phyloP scores from a whole-genome alignment of 2,329 filamentous ascomycete species.

The Daldinia sp. region DNA sequence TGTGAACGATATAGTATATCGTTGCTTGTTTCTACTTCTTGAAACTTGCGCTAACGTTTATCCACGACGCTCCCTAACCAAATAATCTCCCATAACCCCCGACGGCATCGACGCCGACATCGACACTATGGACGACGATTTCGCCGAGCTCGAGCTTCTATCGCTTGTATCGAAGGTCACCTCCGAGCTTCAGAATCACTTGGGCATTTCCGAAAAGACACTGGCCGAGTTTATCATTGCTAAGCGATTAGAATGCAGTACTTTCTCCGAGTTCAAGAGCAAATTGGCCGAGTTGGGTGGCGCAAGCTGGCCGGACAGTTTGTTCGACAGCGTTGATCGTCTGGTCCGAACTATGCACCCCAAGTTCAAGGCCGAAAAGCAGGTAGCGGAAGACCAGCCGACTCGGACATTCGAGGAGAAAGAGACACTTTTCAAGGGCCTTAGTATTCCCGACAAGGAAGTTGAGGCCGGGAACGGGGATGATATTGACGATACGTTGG shows the following conservation, averaged over 20 bases:
- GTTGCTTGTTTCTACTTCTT: conserved; percentile 23
- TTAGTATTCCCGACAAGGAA: conserved; percentile 84
- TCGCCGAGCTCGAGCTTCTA: conserved; percentile 88
- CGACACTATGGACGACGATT: conserved; percentile 83
- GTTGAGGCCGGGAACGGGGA: conserved; percentile 57
- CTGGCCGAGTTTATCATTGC: conserved; percentile 96
- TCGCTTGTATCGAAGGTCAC: conserved; percentile 95
- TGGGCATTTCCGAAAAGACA: conserved; percentile 91
- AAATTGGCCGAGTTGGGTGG: conserved; percentile 79
- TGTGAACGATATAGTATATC: conserved; percentile 8
- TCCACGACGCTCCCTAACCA: background rate
- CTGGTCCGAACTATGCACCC: conserved; percentile 91
- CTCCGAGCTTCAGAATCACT: conserved; percentile 91
- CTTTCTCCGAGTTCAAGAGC: conserved; percentile 76
- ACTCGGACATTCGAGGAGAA: conserved; percentile 70
- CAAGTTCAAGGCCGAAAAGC: conserved; percentile 73
- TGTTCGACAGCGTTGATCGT: conserved; percentile 91
- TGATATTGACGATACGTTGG: conserved; percentile 91
- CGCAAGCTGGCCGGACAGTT: conserved; percentile 81
- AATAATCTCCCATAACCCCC: conserved; percentile 3
- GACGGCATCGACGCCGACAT: too few relatives aligned
- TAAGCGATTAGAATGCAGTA: conserved; percentile 79
- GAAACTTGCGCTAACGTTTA: conserved; percentile 8
- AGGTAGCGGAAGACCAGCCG: conserved; percentile 48
- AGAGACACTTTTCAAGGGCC: conserved; percentile 86